Conservation (phyloP, 2,329 filamentous ascomycete species). For the Monilinia fructicola region DNA sequence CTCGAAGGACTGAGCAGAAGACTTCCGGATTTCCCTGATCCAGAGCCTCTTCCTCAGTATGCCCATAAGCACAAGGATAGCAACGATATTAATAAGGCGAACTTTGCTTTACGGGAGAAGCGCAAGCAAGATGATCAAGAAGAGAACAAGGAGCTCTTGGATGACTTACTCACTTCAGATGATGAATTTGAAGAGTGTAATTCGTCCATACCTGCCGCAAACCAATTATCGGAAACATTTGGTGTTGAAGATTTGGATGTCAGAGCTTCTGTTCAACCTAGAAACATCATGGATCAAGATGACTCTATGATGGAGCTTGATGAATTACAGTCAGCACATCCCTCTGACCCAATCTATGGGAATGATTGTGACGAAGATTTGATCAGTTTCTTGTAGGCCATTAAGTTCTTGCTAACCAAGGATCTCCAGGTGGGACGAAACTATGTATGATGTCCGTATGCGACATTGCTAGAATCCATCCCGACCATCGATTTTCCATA, state of each 20-base stretch:
- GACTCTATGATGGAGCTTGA: slow-evolving; percentile 34
- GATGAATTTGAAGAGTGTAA: not conserved
- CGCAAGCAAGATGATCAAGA: not conserved
- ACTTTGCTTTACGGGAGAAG: slow-evolving; percentile 5
- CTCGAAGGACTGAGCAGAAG: slow-evolving; percentile 30
- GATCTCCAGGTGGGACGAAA: slow-evolving; percentile 26
- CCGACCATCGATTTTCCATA: not conserved
- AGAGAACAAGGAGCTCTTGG: slow-evolving; percentile 17
- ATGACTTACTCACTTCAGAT: not conserved
- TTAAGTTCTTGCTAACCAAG: slow-evolving; percentile 3
- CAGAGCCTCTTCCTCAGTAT: slow-evolving; percentile 1
- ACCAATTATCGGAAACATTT: not conserved
- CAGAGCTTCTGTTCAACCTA: slow-evolving; percentile 11
- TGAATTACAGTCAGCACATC: slow-evolving; percentile 30
- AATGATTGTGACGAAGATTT: not conserved
- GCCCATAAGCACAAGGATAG: slow-evolving; percentile 12
- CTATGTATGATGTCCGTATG: slow-evolving; percentile 32
- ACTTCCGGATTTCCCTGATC: slow-evolving; percentile 9
- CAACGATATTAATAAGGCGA: slow-evolving; percentile 11
- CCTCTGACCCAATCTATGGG: not conserved
- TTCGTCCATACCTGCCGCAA: not conserved
- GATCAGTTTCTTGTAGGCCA: not conserved
- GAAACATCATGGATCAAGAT: slow-evolving; percentile 23
- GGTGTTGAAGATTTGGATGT: slow-evolving; percentile 14
- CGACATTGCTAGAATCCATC: slow-evolving; percentile 6